Evolutionary conservation across 1,284 basidiomycete genomes (phyloP).

Genomic region (Rhizoctonia solani): DNA sequence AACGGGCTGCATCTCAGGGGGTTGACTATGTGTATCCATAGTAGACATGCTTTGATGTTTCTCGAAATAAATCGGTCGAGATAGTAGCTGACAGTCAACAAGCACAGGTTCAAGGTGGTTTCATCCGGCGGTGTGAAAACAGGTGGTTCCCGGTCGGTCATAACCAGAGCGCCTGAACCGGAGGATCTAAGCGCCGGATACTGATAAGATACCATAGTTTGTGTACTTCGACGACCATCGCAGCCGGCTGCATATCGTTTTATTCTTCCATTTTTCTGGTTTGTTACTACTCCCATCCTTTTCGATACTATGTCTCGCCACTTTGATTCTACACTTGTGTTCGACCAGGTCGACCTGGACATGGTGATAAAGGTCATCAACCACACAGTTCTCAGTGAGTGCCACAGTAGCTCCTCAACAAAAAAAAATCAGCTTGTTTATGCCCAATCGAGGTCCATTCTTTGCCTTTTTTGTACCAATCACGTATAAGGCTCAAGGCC

Average conservation of each 20-base stretch:
- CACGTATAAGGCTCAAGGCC: conserved; percentile 72
- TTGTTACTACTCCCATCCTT: background rate
- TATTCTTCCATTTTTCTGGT: background rate
- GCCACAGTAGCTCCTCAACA: background rate
- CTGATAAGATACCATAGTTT: conserved; percentile 8
- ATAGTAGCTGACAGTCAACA: no score
- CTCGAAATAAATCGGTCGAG: no score
- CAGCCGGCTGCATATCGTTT: conserved; percentile 28
- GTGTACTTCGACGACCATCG: conserved; percentile 15
- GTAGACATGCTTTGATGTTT: conserved; percentile 17
- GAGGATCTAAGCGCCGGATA: conserved; percentile 8
- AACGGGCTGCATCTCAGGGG: background rate
- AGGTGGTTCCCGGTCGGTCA: background rate
- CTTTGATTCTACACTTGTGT: conserved; percentile 37
- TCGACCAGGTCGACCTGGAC: conserved; percentile 59
- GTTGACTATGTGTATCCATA: background rate
- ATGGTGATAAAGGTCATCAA: conserved; percentile 73
- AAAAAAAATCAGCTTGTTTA: background rate
- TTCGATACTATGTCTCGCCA: conserved; percentile 25
- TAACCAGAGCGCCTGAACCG: background rate
- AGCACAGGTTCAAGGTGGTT: no score
- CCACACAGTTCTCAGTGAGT: conserved; percentile 76
- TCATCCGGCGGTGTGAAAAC: no score
- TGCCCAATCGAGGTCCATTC: conserved; percentile 65
- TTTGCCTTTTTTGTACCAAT: conserved; percentile 77